Conservation (phyloP, 495 filamentous ascomycete species). For the Aspergillus haitiensis region DNA sequence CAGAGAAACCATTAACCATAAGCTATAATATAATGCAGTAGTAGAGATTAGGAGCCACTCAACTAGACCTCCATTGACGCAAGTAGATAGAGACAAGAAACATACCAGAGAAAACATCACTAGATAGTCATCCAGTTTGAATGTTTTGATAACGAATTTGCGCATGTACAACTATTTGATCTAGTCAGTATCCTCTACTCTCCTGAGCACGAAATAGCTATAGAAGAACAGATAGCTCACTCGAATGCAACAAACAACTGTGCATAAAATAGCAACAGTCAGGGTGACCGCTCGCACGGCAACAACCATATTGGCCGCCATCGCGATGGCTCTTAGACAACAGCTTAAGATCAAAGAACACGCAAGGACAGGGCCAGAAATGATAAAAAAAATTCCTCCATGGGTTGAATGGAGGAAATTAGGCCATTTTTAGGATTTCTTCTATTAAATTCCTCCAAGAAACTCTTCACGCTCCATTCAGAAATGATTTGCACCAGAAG, state of each 20-base stretch:
- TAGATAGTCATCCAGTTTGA: constrained; percentile 18
- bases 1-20: constrained; percentile 12
- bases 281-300: constrained; percentile 10
- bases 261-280: constrained; percentile 12
- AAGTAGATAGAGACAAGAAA: not conserved
- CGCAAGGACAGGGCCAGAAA: not conserved
- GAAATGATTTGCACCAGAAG: too few relatives aligned
- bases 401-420: too few relatives aligned
- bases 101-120: constrained; percentile 16
- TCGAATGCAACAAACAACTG: constrained; percentile 9
- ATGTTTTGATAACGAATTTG: constrained; percentile 18
- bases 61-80: too few relatives aligned
- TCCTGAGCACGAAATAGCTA: not conserved
- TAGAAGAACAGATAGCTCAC: not conserved
- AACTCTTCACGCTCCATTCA: too few relatives aligned
- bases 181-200: not conserved
- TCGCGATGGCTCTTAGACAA: not conserved
- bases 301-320: constrained; percentile 1
- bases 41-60: not conserved
- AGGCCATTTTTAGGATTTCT: too few relatives aligned
- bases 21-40: not conserved
- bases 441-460: too few relatives aligned
- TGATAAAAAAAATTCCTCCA: not conserved
- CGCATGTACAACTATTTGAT: constrained; percentile 20
- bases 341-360: too few relatives aligned